phyloP scores from a whole-genome alignment of 495 filamentous ascomycete species.

The Rhypophila decipiens region DNA sequence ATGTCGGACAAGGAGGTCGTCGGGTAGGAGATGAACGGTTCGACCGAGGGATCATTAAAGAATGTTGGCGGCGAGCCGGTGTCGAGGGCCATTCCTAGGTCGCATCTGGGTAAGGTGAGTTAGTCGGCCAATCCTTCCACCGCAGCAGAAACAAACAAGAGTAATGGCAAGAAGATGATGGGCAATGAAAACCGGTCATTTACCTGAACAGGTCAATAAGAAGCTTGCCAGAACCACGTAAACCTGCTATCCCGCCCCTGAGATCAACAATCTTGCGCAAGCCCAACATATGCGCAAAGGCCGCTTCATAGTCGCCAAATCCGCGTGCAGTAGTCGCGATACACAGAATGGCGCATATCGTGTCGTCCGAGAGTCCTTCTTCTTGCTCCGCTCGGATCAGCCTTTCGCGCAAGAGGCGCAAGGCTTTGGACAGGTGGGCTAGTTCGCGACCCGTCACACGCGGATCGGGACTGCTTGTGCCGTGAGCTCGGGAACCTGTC shows the following conservation, averaged over 20 bases:
- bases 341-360: slow-evolving; percentile 2
- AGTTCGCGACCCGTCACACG: background rate
- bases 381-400: slow-evolving; percentile 7
- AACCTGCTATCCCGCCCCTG: background rate
- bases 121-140: background rate
- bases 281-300: slow-evolving; percentile 2
- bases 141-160: background rate
- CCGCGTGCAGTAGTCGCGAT: background rate
- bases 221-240: background rate
- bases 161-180: background rate
- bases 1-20: no score
- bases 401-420: slow-evolving; percentile 31
- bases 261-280: slow-evolving; percentile 1
- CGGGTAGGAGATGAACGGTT: slow-evolving; percentile 20
- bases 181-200: background rate
- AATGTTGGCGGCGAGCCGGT: slow-evolving; percentile 24
- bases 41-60: slow-evolving; percentile 17
- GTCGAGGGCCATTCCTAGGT: slow-evolving; percentile 27
- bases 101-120: slow-evolving; percentile 11
- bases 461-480: background rate
- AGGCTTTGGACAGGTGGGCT: slow-evolving; percentile 23
- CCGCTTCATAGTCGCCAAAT: slow-evolving; percentile 1
- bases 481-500: no score
- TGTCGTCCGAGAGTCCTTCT: slow-evolving; percentile 1
- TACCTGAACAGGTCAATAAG: slow-evolving; percentile 4